A percentile compares a stretch with the other conserved stretches of the same genome.
Evolutionary conservation across 179 eudicot species (phyloP).

Genomic region (Corrigiola litoralis): DNA sequence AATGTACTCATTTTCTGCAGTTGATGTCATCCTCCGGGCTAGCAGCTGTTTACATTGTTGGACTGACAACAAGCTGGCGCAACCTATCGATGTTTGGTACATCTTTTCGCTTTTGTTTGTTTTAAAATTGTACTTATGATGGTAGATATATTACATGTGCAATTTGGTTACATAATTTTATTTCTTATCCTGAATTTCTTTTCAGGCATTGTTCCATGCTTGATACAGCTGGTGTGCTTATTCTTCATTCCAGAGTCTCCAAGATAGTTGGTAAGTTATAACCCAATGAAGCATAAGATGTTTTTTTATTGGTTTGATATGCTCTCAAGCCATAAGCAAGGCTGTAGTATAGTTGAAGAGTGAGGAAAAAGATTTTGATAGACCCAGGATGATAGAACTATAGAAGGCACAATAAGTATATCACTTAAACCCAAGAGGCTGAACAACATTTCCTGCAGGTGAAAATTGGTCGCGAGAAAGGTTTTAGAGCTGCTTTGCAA

Average conservation of each 20-base stretch:
- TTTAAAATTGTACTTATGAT: constrained; percentile 50
- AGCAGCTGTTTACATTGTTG: no score
- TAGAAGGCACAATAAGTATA: no score
- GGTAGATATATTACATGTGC: neutral
- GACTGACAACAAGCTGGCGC: no score
- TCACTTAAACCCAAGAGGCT: no score
- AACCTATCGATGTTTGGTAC: no score
- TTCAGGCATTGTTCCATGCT: constrained; percentile 69
- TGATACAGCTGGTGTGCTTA: constrained; percentile 61
- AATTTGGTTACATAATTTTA: neutral
- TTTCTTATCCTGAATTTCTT: constrained; percentile 6
- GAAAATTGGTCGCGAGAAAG: constrained; percentile 43
- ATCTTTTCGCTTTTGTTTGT: no score
- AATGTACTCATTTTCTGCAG: no score
- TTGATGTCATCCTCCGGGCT: no score
- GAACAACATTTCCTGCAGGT: constrained; percentile 43
- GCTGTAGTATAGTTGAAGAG: no score
- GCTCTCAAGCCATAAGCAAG: neutral
- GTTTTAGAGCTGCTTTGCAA: constrained; percentile 40
- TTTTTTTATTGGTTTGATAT: neutral
- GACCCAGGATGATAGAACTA: no score
- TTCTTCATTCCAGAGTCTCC: constrained; percentile 90
- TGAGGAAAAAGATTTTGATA: no score
- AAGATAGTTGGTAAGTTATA: constrained; percentile 86
- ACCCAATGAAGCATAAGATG: no score